A percentile compares a stretch with the other conserved stretches of the same genome.
phyloP scores from a whole-genome alignment of 2,329 filamentous ascomycete species.

The Phaeosphaeriaceae sp. region DNA sequence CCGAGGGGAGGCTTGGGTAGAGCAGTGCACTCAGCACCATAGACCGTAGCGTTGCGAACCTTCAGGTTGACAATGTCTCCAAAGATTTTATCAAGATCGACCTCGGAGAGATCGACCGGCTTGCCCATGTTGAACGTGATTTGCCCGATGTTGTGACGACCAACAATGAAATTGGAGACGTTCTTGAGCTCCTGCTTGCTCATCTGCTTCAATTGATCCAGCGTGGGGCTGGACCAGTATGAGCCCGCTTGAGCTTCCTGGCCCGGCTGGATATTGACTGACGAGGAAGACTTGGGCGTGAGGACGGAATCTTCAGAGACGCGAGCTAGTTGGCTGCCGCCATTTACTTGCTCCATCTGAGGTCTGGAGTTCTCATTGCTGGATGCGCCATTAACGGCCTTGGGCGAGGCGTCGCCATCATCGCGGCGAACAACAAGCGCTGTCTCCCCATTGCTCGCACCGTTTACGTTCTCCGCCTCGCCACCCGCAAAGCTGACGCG shows the following conservation, averaged over 20 bases:
- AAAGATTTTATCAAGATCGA: slow-evolving; percentile 81
- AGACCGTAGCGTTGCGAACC: slow-evolving; percentile 85
- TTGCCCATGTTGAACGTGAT: slow-evolving; percentile 71
- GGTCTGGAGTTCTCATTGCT: slow-evolving; percentile 53
- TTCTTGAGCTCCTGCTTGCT: slow-evolving; percentile 78
- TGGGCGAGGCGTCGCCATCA: slow-evolving; percentile 59
- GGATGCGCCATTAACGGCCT: slow-evolving; percentile 53
- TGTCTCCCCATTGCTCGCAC: slow-evolving; percentile 49
- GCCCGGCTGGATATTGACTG: slow-evolving; percentile 36
- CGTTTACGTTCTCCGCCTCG: slow-evolving; percentile 52
- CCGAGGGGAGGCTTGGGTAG: slow-evolving; percentile 57
- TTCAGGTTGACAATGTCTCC: slow-evolving; percentile 78
- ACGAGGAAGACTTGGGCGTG: slow-evolving; percentile 42
- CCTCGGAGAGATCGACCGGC: slow-evolving; percentile 77
- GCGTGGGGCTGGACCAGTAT: slow-evolving; percentile 85
- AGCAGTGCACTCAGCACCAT: slow-evolving; percentile 54
- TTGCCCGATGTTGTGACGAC: slow-evolving; percentile 79
- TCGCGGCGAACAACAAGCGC: slow-evolving; percentile 61
- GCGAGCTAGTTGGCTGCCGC: slow-evolving; percentile 77
- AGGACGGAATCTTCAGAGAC: slow-evolving; percentile 74
- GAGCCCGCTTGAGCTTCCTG: slow-evolving; percentile 68
- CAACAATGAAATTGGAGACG: slow-evolving; percentile 78
- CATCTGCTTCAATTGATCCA: slow-evolving; percentile 79
- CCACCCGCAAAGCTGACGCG: slow-evolving; percentile 86
- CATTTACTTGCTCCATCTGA: slow-evolving; percentile 75